Evolutionary conservation across 345 rosid genomes (phyloP), one percentile per base, ranked within the genome.

Genomic region (Viola odorata): DNA sequence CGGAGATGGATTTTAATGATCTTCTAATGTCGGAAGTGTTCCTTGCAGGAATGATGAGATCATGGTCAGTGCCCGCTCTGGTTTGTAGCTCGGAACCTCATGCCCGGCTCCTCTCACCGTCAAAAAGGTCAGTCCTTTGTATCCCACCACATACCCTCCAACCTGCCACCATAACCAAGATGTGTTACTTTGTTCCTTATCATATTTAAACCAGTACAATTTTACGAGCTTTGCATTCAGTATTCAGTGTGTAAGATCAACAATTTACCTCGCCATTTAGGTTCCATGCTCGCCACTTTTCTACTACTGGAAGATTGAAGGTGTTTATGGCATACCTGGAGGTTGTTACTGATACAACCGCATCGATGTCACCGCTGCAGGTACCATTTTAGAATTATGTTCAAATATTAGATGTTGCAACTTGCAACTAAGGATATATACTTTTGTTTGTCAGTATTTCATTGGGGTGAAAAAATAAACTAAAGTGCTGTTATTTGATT

Each of bases 21-120:
- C 32, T 44, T 38, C n/a, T n/a, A n/a, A 3, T 13, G 40, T 44
- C 11, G 66, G 73, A 41, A 73, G 76, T 37, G 40, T 69, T 16
- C 82, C 85, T 23, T 54, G 57, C n/a, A 84, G 80, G 72, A 83
- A 81, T 45, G 76, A 60, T 11, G 77, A 40, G 65, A 84, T 63
- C 76, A 79, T 60, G 39, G 64, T 15, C 7, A 81, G 71, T 37
- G 85, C 74, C 17, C 80, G 60, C 57, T 57, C 64, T 10, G 89
- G 85, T 44, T 84, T 73, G 70, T 71, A 69, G 66, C 78, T 79
- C n/a, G 84, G 85, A 68, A 81, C 85, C 0, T 7, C 3, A 67
- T 84, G 82, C 9, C 85, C 85, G 2, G 85, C 64, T 23, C 77
- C 84, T 58, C 84, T 63, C 3, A 81, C 80, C 0, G 85, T 75